Evolutionary conservation across 441 rosid species (phyloP).

Genomic region (Bocquillonia castaneifolia): DNA sequence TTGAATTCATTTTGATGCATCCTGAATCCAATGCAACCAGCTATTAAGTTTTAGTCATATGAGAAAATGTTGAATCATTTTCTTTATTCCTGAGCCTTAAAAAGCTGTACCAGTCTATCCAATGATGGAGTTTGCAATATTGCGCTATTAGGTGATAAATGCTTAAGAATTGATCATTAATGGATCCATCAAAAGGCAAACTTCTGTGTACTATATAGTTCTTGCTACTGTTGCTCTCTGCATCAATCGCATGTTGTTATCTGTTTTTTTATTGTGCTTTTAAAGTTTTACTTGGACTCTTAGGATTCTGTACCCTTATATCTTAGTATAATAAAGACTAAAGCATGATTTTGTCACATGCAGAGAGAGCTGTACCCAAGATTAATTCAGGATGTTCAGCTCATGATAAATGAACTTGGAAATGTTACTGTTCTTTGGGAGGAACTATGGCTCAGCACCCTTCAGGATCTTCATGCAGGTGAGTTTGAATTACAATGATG

Average conservation of each 20-base stretch:
- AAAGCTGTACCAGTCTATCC: background rate
- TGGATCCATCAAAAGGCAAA: background rate
- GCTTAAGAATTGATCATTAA: slow-evolving; percentile 8
- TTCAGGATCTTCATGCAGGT: slow-evolving; percentile 99
- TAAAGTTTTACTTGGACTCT: background rate
- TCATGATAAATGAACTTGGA: slow-evolving; percentile 89
- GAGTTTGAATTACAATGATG: slow-evolving; percentile 22
- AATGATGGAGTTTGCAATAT: background rate
- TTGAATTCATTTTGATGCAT: background rate
- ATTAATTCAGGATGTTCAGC: slow-evolving; percentile 92
- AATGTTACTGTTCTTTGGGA: slow-evolving; percentile 99
- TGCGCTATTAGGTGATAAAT: slow-evolving; percentile 1
- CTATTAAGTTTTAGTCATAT: background rate
- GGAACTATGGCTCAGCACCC: slow-evolving; percentile 98
- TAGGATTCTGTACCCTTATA: background rate
- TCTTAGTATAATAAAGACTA: slow-evolving; percentile 18
- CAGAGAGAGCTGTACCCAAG: slow-evolving; percentile 88
- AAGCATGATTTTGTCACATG: slow-evolving; percentile 33
- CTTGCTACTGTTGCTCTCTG: background rate
- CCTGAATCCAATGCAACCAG: background rate
- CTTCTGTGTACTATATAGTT: slow-evolving; percentile 10
- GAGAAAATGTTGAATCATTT: slow-evolving; percentile 1
- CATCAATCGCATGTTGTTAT: background rate
- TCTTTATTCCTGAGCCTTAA: background rate
- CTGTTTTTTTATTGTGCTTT: slow-evolving; percentile 1